A percentile compares a stretch with the other conserved stretches of the same genome.
phyloP scores from a whole-genome alignment of 139 green algal species.

The Chlorella sorokiniana region DNA sequence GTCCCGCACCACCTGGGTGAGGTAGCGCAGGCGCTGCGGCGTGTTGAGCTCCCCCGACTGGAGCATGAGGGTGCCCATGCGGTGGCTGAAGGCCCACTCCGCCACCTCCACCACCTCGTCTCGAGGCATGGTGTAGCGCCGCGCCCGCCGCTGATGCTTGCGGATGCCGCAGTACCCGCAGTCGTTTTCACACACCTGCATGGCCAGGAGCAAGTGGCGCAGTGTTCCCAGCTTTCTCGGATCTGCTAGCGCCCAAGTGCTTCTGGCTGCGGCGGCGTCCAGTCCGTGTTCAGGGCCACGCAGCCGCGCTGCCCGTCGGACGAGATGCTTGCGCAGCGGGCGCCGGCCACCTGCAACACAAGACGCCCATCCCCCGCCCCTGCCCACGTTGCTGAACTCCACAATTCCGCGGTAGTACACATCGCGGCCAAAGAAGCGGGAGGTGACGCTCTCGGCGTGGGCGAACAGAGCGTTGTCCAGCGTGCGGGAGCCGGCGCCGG shows the following conservation, averaged over 20 bases:
- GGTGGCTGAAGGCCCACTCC: conserved; percentile 59
- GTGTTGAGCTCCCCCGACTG: conserved; percentile 61
- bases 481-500: conserved; percentile 2
- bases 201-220: too few species aligned
- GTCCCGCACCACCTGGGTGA: conserved; percentile 43
- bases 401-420: conserved; percentile 66
- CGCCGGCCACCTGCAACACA: too few species aligned
- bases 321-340: too few species aligned
- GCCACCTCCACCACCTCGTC: conserved; percentile 63
- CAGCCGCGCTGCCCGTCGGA: too few species aligned
- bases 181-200: conserved; percentile 62
- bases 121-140: conserved; percentile 57
- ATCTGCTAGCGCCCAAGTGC: too few species aligned
- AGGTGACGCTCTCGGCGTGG: conserved; percentile 57
- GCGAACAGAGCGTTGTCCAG: conserved; percentile 64
- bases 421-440: conserved; percentile 54
- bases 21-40: conserved; percentile 52
- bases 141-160: conserved; percentile 54
- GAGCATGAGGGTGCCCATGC: conserved; percentile 72
- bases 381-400: conserved; percentile 63
- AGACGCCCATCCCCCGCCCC: not conserved
- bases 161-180: conserved; percentile 75
- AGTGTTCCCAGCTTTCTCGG: too few species aligned
- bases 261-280: too few species aligned
- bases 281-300: too few species aligned